Evolutionary conservation across 805 yeast species (phyloP), one percentile per base, ranked within the genome.

Genomic region (Ascoidea tarda): DNA sequence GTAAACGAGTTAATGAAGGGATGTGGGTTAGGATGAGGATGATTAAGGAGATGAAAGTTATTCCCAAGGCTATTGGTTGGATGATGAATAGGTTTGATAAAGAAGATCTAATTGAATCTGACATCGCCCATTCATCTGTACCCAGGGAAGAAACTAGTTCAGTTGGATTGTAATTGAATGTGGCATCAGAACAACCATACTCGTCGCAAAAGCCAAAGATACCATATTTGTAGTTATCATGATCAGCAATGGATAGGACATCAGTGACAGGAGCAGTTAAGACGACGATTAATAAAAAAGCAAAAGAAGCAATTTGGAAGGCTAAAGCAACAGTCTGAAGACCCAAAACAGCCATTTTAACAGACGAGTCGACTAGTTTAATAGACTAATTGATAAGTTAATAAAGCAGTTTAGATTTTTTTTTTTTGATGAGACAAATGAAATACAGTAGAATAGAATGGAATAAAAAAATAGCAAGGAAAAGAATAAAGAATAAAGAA

Each of bases 1-100:
- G 8, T 38, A 10, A 10, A 10, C 2, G 64, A 2, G 62, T 59
- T 5, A 32, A 50, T 31, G 68, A 59, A 5, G 45, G 33, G 46
- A 61, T 53, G 55, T 68, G 69, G 32, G 72, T 63, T 3, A 70
- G 52, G 5, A 70, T 46, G 6, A 70, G 69, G 33, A 72, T 58
- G 2, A 75, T 6, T 32, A 73, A 59, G 1, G 78, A 63, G 10
- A 78, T 49, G 47, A 84, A 71, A 10, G 79, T 77, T 48, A 85
- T 59, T 5, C 83, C 86, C 10, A 82, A 81, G 28, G 89, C 82
- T 33, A 84, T 70, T 1, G 93, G 93, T 10, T 76, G 70, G 38
- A 82, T 69, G 33, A 86, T 72, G 49, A 85, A 67, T 28, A 78
- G 69, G 55, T 77, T 72, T 1, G 79, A 77, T 51, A 86, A 65